Conservation (phyloP, 495 filamentous ascomycete genomes). For the Penicillium alfredii region DNA sequence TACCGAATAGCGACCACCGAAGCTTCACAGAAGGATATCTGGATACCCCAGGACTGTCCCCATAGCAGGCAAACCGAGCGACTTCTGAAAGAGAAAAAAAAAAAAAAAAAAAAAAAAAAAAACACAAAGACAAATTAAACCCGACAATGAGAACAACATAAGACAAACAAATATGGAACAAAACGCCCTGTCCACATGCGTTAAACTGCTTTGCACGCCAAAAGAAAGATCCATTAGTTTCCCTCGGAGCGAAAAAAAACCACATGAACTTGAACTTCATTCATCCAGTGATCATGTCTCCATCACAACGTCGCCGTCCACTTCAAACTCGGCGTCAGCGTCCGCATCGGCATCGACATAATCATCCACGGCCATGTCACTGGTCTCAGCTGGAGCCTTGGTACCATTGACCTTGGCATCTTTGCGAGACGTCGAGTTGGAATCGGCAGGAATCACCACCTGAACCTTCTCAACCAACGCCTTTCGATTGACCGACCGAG, state of each 20-base stretch:
- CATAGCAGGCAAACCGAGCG: conserved; percentile 11
- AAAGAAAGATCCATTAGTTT: conserved; percentile 6
- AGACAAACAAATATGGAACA: too few species aligned
- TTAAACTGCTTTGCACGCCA: conserved; percentile 8
- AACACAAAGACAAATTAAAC: conserved; percentile 6
- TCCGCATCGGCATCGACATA: conserved; percentile 29
- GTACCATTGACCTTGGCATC: conserved; percentile 3
- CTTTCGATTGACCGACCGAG: conserved; percentile 31
- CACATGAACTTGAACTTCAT: conserved; percentile 4
- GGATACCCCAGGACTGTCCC: conserved; percentile 5
- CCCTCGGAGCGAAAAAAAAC: too few species aligned
- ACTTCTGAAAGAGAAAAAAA: conserved; percentile 4
- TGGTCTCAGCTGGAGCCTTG: conserved; percentile 9
- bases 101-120: conserved; percentile 10
- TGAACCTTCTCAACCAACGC: conserved; percentile 38
- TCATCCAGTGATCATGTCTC: conserved; percentile 22
- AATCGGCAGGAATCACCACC: conserved; percentile 29
- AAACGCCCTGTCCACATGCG: conserved; percentile 26
- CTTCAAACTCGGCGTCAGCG: conserved; percentile 28
- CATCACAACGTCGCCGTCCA: conserved; percentile 37
- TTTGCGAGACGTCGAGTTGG: conserved; percentile 11
- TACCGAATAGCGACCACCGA: too few species aligned
- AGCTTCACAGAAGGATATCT: conserved; percentile 1
- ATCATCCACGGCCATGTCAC: conserved; percentile 24
- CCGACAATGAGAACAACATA: too few species aligned